These are phyloP conservation scores for Pilasporangium apinafurcum DNA, from an alignment of 352 stramenopile species.

Conservation along the genomic window DNA sequence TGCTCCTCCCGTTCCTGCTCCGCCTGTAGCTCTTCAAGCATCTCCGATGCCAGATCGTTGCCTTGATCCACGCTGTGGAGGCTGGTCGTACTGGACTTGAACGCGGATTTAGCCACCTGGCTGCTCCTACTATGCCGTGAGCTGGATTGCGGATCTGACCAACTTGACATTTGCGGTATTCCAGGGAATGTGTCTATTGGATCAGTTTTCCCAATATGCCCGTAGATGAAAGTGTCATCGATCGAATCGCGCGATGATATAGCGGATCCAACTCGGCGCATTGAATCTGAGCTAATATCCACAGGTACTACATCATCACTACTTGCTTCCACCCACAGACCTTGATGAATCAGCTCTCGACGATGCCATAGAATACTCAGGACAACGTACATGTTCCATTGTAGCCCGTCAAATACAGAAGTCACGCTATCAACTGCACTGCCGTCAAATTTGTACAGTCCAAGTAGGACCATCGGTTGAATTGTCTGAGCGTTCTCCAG, in stretches of 20 bases:
- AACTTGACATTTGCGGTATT: too few species aligned
- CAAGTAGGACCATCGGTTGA: constrained; percentile 73
- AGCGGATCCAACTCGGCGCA: too few species aligned
- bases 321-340: constrained; percentile 55
- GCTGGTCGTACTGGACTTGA: too few species aligned
- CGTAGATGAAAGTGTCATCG: constrained; percentile 55
- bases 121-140: not conserved
- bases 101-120: not conserved
- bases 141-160: too few species aligned
- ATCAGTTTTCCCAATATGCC: not conserved
- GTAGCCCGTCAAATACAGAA: constrained; percentile 57
- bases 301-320: constrained; percentile 3
- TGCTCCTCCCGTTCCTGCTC: constrained; percentile 35
- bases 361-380: constrained; percentile 76
- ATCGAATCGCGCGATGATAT: constrained; percentile 71
- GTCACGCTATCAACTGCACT: constrained; percentile 40
- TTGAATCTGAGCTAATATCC: too few species aligned
- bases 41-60: constrained; percentile 34
- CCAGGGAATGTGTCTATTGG: too few species aligned
- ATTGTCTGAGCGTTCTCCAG: constrained; percentile 52
- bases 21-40: constrained; percentile 39
- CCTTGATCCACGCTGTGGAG: not conserved
- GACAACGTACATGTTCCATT: constrained; percentile 85
- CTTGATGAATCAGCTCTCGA: constrained; percentile 68
- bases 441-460: constrained; percentile 85